phyloP scores from a whole-genome alignment of 1,139 yeast species.

The Suhomyces guaymorum region DNA sequence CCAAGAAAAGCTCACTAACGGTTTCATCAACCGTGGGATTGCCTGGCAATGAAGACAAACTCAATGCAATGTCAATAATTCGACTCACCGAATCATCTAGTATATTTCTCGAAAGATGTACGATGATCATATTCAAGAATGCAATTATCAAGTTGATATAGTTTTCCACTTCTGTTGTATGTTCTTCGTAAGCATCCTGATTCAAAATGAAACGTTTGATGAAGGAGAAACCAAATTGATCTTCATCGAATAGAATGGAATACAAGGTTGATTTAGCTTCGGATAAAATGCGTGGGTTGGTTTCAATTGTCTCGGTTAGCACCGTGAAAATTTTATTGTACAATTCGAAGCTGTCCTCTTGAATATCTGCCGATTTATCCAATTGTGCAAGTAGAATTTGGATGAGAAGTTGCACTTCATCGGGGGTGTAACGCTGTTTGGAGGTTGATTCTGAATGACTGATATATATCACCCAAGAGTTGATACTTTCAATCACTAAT shows the following conservation, averaged over 20 bases:
- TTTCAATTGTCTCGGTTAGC: conserved; percentile 48
- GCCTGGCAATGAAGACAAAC: conserved; percentile 61
- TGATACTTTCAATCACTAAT: conserved; percentile 32
- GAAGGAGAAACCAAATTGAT: conserved; percentile 41
- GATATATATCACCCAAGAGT: conserved; percentile 37
- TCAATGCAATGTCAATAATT: conserved; percentile 52
- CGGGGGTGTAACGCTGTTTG: conserved; percentile 31
- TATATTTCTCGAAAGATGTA: conserved; percentile 50
- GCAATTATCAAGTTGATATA: conserved; percentile 55
- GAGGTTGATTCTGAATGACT: conserved; percentile 39
- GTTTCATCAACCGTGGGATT: conserved; percentile 66
- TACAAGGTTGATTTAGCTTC: conserved; percentile 24
- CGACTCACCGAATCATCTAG: conserved; percentile 38
- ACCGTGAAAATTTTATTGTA: conserved; percentile 35
- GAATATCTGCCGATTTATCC: conserved; percentile 11
- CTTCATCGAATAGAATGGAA: conserved; percentile 36
- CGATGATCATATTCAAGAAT: conserved; percentile 53
- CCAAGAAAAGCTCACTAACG: conserved; percentile 65
- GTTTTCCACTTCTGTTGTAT: conserved; percentile 45
- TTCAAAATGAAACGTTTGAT: conserved; percentile 25
- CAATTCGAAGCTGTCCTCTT: conserved; percentile 19
- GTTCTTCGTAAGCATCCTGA: conserved; percentile 29
- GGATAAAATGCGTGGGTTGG: conserved; percentile 43
- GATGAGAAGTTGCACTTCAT: conserved; percentile 20
- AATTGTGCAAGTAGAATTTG: conserved; percentile 26